Base-by-base conservation (phyloP, 495 filamentous ascomycete genomes). In the Aspergillus hancockii region DNA sequence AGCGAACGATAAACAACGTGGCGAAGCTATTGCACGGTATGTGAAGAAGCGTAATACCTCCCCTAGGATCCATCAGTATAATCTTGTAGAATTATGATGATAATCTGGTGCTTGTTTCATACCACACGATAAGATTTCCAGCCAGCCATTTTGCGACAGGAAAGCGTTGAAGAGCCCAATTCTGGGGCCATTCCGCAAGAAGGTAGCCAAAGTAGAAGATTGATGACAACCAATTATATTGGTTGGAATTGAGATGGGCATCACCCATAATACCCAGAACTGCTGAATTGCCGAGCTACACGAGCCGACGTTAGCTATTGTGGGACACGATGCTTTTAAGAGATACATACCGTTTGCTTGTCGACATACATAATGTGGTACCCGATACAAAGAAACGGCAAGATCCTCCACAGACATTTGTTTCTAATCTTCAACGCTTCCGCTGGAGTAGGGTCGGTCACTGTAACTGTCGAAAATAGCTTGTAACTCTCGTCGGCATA, bases 201-300 rank as follows among this genome's bases (percentile, higher is more conserved):
- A 78, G 68, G 55, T 62, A 66, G 45, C 72, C 83, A 45, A 85
- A 84, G 65, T 85, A 84, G 61, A 85, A 84, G 55, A 76, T 75
- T 40, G 70, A 75, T 1, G 75, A 70, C 4, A 80, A 65, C 76
- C 79, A 81, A 62, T 79, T 74, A 55, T 79, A 74, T 54, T 75
- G 64, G 47, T 68, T 66, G 9, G 66, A 68, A 32, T 62, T 64
- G 8, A 78, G 63, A 45, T 73, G 64, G 10, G 77, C 75, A 57
- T 78, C 77, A 21, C 71, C 76, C 68, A 77, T 75, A 28, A 84
- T 77, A 2, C 82, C 82, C 67, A 85, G 80, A 45, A 85, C 67
- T 9, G 75, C 67, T 30, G 75, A 79, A 40, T 66, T 79, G 59
- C 75, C 74, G 16, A 77, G 64, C 74, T 77, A 54, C 8, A 36